These are phyloP conservation scores for Sarocladium kiliense DNA, from an alignment of 2,329 filamentous ascomycete genomes.

Conservation along the genomic window DNA sequence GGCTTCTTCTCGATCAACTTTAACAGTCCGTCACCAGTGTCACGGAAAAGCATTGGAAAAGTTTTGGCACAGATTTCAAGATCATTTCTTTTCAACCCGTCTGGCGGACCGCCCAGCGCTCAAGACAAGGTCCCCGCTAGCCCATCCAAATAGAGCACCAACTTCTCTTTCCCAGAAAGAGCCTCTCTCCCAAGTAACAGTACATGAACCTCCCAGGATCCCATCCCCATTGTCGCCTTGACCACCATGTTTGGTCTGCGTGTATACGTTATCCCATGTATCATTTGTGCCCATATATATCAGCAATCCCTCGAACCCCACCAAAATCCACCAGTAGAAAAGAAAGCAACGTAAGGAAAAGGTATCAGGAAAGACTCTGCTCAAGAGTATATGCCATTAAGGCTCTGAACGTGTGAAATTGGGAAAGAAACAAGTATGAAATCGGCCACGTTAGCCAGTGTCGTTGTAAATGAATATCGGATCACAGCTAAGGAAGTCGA, in stretches of 20 bases:
- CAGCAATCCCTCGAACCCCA: background rate
- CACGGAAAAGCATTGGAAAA: too few relatives aligned
- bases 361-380: background rate
- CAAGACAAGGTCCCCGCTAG: too few relatives aligned
- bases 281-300: background rate
- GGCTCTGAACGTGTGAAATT: slow-evolving; percentile 1
- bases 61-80: too few relatives aligned
- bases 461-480: background rate
- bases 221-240: background rate
- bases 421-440: background rate
- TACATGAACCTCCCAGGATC: background rate
- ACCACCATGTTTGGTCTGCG: background rate
- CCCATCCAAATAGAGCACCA: too few relatives aligned
- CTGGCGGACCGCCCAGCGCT: too few relatives aligned
- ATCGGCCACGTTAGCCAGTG: background rate
- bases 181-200: background rate
- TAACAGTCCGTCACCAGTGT: too few relatives aligned
- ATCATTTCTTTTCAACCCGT: too few relatives aligned
- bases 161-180: too few relatives aligned
- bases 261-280: slow-evolving; percentile 2
- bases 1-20: too few relatives aligned
- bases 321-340: background rate
- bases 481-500: too few relatives aligned
- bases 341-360: background rate
- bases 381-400: background rate